phyloP scores from a whole-genome alignment of 139 green algal species.

The Micractinium conductrix region DNA sequence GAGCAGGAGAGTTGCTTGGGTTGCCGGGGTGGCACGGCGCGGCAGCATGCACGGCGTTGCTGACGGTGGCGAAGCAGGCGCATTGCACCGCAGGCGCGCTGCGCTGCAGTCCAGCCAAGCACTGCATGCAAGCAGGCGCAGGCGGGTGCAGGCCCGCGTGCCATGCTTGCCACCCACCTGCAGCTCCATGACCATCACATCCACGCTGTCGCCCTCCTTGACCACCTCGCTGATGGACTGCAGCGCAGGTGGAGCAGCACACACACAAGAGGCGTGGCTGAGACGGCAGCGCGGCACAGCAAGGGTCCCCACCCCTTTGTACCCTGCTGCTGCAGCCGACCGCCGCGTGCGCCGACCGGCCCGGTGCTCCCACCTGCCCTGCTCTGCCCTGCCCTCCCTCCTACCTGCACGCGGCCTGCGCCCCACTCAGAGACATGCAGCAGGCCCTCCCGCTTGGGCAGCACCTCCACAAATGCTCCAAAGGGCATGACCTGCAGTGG shows the following conservation, averaged over 20 bases:
- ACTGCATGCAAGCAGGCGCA: background rate
- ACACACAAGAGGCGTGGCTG: too few relatives aligned
- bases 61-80: background rate
- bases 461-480: conserved; percentile 72
- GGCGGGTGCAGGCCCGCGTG: too few relatives aligned
- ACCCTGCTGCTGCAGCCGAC: too few relatives aligned
- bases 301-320: too few relatives aligned
- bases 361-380: too few relatives aligned
- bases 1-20: background rate
- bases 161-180: background rate
- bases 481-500: conserved; percentile 56
- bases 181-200: conserved; percentile 83
- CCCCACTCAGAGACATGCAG: conserved; percentile 80
- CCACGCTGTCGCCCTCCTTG: conserved; percentile 71
- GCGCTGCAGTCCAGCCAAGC: background rate
- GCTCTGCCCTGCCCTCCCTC: too few relatives aligned
- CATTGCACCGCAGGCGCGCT: too few relatives aligned
- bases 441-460: conserved; percentile 67
- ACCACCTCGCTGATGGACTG: conserved; percentile 55
- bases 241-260: too few relatives aligned
- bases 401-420: conserved; percentile 37
- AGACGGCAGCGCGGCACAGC: too few relatives aligned
- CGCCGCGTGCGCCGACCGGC: too few relatives aligned
- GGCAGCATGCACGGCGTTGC: too few relatives aligned
- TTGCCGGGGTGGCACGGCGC: too few relatives aligned